Base-by-base conservation (phyloP, 306 rosid species). In the Vigna reflexopilosa region DNA sequence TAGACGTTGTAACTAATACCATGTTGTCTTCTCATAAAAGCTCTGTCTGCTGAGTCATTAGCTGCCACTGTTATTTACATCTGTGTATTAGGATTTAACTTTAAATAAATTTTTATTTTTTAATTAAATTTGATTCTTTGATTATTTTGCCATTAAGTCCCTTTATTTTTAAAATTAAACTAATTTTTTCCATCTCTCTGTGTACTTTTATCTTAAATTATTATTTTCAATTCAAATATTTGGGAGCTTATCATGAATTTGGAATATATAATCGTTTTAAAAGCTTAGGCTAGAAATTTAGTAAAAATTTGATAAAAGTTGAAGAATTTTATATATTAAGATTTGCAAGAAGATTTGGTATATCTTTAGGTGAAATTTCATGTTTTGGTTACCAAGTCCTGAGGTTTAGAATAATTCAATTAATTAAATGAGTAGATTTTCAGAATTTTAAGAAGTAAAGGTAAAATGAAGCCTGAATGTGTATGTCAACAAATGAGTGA, bases 1-100 rank as follows among this genome's bases (percentile, higher is more conserved):
- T 17, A 65, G 70, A 40, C 40, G 38, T 65, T 65, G 70, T 65
- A 65, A 32, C 51, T 65, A 36, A 38, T 38, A 63, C 51, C 30
- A 65, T 40, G 50, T 34, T 30, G 38, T 34, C 38, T 8, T 61
- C 4, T 63, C 48, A 17, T 38, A 65, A 38, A 16, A 4, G 49
- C 20, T 36, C 50, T 9, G 42, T 38, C 70, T n/a, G 19, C 28
- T 17, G 50, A 65, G 47, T 63, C 45, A 36, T 63, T 34, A 63
- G 69, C 22, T 30, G 32, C 6, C 45, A 62, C 26, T 8, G 26
- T n/a, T 63, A n/a, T 63, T 16, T 32, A 34, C 24, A 15, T 14
- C 0, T 36, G 69, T 36, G 69, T 16, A 34, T n/a, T 63, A 63
- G 47, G 69, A n/a, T 9, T 63, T 63, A 34, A 3, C 16, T 63